Evolutionary conservation across 352 stramenopile genomes (phyloP), one percentile per base, ranked within the genome.

Genomic region (Phytophthora multivora): DNA sequence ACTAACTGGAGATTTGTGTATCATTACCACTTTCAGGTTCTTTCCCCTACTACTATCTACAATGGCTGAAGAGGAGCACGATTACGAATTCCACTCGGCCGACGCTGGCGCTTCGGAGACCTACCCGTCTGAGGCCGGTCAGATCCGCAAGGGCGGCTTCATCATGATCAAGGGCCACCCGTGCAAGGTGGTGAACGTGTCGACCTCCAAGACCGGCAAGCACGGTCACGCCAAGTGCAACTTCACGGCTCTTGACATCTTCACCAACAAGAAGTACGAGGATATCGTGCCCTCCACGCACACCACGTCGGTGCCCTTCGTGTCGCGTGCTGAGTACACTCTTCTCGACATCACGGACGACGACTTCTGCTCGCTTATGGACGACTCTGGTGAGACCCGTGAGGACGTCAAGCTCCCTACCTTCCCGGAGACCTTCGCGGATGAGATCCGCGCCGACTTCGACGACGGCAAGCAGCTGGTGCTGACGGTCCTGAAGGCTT

Each of bases 131-230:
- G 97, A 99, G 86, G 97, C 97, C 74, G 97, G 97, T 63, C 97
- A 99, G 86, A 99, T 99, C 89, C 97, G 98, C 77, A 99, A 99
- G 88, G 96, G 96, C 89, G 95, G 97, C 71, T 99, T 98, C 93
- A 99, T 99, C 80, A 98, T 99, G 86, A 99, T 99, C 91, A 99
- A 99, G 91, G 97, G 95, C 70, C 96, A 98, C 81, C 97, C 97
- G 51, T 99, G 97, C 96, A 99, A 99, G 92, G 86, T 97, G 40
- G 90, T 96, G 51, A 96, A 78, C 73, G 97, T 99, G 66, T 99
- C 98, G 68, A 99, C 98, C 60, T 99, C 98, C 61, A 99, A 99
- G 97, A 99, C 98, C 59, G 98, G 98, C 86, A 99, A 99, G 96
- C 98, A 99, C 91, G 98, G 98, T 62, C 98, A 99, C 92, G 98